Evolutionary conservation across 2,329 filamentous ascomycete species (phyloP).

Genomic region (Torrubiella hemipterigena): DNA sequence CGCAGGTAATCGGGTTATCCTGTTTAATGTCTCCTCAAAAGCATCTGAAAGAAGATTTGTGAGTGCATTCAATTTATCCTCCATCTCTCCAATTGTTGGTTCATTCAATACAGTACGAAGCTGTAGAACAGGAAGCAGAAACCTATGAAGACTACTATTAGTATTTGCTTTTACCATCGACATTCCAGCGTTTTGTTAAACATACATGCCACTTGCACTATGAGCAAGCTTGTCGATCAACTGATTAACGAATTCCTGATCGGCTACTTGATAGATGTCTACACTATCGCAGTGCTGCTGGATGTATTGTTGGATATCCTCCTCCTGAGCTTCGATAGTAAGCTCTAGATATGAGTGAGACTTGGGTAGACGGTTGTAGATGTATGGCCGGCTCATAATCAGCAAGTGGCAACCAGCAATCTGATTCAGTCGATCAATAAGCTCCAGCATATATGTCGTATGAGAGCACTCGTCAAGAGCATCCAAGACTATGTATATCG

Average conservation of each 20-base stretch:
- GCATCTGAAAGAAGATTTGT: slow-evolving; percentile 13
- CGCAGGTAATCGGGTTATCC: slow-evolving; percentile 12
- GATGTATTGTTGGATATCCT: slow-evolving; percentile 13
- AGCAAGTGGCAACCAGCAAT: not conserved
- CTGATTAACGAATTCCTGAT: slow-evolving; percentile 11
- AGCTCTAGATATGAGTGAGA: not conserved
- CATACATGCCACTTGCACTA: slow-evolving; percentile 16
- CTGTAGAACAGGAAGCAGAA: slow-evolving; percentile 18
- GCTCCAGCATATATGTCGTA: slow-evolving; percentile 1
- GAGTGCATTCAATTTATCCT: slow-evolving; percentile 11
- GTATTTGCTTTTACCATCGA: not conserved
- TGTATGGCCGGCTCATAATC: not conserved
- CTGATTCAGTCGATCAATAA: not conserved
- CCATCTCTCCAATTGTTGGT: slow-evolving; percentile 16
- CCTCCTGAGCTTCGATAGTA: slow-evolving; percentile 2
- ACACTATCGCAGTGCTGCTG: slow-evolving; percentile 8
- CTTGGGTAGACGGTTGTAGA: not conserved
- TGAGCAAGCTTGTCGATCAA: slow-evolving; percentile 12
- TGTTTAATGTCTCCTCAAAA: slow-evolving; percentile 14
- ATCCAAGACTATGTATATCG: not conserved
- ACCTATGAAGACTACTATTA: slow-evolving; percentile 7
- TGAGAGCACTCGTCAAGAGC: slow-evolving; percentile 1
- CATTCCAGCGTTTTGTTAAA: too few relatives aligned
- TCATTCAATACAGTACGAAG: slow-evolving; percentile 15
- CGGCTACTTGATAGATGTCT: slow-evolving; percentile 11